Percentiles rank a stretch among this genome's conserved stretches.
Evolutionary conservation across 2,329 filamentous ascomycete genomes (phyloP).

Genomic region (Penicillium sp.): DNA sequence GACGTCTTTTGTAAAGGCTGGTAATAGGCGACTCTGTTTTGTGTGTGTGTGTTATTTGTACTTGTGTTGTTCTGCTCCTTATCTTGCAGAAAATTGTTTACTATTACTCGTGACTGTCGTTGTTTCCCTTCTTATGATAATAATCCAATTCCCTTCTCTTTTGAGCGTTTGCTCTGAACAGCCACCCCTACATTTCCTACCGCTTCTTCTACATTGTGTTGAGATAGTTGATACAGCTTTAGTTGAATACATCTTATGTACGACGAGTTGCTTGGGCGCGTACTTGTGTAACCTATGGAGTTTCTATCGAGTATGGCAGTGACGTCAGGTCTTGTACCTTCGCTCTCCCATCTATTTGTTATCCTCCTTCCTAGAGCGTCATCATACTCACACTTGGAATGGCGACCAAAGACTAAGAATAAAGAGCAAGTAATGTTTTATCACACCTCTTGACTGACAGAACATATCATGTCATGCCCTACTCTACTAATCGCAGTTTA

Average conservation of each 20-base stretch:
- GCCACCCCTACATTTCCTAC: neutral
- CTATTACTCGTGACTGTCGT: constrained; percentile 14
- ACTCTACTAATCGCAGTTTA: too few relatives aligned
- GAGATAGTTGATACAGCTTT: neutral
- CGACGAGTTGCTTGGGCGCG: too few relatives aligned
- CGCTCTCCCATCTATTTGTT: too few relatives aligned
- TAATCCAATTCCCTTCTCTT: constrained; percentile 30
- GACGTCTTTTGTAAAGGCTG: constrained; percentile 34
- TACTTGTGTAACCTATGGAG: too few relatives aligned
- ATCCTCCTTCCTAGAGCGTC: neutral
- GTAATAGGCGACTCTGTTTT: constrained; percentile 31
- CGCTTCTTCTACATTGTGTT: neutral
- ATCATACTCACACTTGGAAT: neutral
- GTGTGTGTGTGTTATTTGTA: constrained; percentile 9
- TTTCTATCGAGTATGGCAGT: too few relatives aligned
- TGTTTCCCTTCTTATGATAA: constrained; percentile 32
- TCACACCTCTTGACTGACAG: too few relatives aligned
- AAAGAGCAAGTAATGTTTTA: too few relatives aligned
- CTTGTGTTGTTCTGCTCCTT: constrained; percentile 7
- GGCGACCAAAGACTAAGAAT: too few relatives aligned
- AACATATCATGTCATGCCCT: too few relatives aligned
- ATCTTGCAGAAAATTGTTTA: constrained; percentile 12
- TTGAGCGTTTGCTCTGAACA: neutral
- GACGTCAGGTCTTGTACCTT: neutral
- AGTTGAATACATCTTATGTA: neutral